A percentile compares a stretch with the other conserved stretches of the same genome.
These are phyloP conservation scores for Emmonsia crescens DNA, from an alignment of 2,329 filamentous ascomycete genomes.

Conservation along the genomic window DNA sequence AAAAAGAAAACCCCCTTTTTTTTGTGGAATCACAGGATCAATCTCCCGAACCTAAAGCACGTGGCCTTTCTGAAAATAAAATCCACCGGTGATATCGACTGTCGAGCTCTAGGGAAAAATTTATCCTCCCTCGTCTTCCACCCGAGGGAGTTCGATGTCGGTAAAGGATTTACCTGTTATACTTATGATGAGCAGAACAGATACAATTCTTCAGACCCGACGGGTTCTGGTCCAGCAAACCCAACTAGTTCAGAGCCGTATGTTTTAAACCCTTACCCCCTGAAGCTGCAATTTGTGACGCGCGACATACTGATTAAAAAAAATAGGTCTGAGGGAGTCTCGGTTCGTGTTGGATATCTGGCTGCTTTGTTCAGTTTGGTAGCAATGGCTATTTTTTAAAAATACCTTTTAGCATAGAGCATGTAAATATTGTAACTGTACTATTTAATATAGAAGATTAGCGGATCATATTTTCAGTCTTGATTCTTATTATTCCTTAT, in stretches of 20 bases:
- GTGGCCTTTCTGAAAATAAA: background rate
- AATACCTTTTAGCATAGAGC: background rate
- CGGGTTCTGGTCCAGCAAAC: background rate
- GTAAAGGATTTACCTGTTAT: conserved; percentile 1
- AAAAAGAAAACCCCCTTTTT: no score
- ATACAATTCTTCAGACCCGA: background rate
- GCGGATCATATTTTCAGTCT: no score
- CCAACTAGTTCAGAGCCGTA: no score
- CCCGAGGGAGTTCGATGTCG: background rate
- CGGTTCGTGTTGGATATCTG: background rate
- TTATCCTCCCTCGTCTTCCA: background rate
- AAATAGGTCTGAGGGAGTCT: background rate
- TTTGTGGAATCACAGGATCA: background rate
- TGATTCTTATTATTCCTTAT: no score
- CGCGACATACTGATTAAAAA: background rate
- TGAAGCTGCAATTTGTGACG: background rate
- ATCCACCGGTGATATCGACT: background rate
- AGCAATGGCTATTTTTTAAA: background rate
- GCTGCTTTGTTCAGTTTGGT: background rate
- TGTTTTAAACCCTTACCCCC: background rate
- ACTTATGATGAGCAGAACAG: background rate
- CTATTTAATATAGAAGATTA: no score
- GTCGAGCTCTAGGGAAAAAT: background rate
- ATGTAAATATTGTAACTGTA: background rate
- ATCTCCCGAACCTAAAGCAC: background rate